Evolutionary conservation across 2,329 filamentous ascomycete species (phyloP), one percentile per base, ranked within the genome.

Genomic region (Penicillium verrucosum): DNA sequence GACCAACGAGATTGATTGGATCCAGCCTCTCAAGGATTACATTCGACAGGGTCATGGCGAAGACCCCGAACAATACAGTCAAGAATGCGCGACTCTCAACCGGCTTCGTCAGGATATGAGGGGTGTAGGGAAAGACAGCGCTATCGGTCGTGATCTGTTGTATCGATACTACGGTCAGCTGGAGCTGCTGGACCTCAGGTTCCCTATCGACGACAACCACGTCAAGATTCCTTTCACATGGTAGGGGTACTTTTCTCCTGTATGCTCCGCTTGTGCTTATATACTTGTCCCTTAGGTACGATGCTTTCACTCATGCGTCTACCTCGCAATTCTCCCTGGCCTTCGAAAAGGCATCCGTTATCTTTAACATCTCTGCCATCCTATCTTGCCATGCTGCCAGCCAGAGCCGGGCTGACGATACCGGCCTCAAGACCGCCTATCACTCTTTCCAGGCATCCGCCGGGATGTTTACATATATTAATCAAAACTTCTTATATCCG

Each of bases 401-500:
- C 70, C 95, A 99, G 77, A 92, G 94, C 65, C 87, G 94, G 48
- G 89, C 89, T 62, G 92, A 97, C 71, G 94, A 99, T 70, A 84
- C 89, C 6, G 93, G 93, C 34, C 84, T 97, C 72, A 99, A 99
- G 78, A 93, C 92, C 14, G 91, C 94, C 18, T 99, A 97, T 73
- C 93, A 99, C 75, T 97, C 92, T 21, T 97, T 97, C 78, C 94
- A 99, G 75, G 94, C 94, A 40, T 92, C 93, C 8, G 94, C 94
- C 10, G 94, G 94, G 78, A 99, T 99, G 94, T 99, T 97, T 75
- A 97, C 93, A 51, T 99, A 99, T 70, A 99, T 99, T 79, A 99
- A 99, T 76, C 94, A 99, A 77, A 99, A 99, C 78, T 99, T 99
- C 73, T 80, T 99, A 36, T 94, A 99, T 69, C 94, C 94, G 1